phyloP scores from a whole-genome alignment of 495 filamentous ascomycete genomes.

The Neurospora sp. region DNA sequence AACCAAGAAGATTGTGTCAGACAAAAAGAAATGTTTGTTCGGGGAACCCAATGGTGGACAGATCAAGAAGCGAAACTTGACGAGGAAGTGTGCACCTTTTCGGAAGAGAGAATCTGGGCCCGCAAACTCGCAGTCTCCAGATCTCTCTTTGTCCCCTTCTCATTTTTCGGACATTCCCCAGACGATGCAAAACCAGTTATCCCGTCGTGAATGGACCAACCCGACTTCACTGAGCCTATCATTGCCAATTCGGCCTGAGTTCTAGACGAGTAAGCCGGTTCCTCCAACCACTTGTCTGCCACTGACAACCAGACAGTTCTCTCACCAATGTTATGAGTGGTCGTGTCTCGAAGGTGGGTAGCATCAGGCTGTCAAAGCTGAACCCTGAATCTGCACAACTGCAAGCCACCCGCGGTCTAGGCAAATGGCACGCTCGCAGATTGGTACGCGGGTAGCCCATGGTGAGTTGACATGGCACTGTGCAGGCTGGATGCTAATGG shows the following conservation, averaged over 20 bases:
- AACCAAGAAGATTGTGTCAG: no score
- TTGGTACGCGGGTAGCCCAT: no score
- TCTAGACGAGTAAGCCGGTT: neutral
- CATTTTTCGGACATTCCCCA: neutral
- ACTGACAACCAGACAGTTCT: neutral
- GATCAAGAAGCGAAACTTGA: neutral
- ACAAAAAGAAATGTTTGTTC: no score
- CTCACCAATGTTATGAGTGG: neutral
- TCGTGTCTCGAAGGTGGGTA: neutral
- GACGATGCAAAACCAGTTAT: no score
- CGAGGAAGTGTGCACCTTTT: neutral
- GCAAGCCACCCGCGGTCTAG: neutral
- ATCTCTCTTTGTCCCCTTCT: neutral
- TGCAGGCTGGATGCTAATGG: neutral
- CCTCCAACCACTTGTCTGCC: neutral
- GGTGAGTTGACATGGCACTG: no score
- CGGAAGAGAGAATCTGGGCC: neutral
- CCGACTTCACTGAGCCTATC: neutral
- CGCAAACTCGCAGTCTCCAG: neutral
- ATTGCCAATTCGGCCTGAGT: neutral
- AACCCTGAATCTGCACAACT: neutral
- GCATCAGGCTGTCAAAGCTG: neutral
- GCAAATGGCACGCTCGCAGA: neutral
- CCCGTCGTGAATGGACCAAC: no score
- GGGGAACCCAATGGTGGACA: no score